A percentile compares a stretch with the other conserved stretches of the same genome.
These are phyloP conservation scores for Diddensiella transvaalensis DNA, from an alignment of 805 yeast genomes.

Conservation along the genomic window DNA sequence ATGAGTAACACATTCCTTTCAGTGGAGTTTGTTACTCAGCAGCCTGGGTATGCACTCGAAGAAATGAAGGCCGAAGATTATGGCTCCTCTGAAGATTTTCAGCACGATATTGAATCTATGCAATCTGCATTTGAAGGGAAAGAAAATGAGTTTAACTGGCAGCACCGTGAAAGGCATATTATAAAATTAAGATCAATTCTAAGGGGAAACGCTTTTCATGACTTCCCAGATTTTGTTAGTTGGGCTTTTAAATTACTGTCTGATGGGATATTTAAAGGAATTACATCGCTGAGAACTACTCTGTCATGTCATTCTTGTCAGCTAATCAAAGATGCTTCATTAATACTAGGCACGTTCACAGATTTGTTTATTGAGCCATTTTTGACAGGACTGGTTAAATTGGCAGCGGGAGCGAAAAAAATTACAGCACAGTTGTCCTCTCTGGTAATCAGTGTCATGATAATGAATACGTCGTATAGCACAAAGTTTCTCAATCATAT, in stretches of 20 bases:
- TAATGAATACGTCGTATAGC: slow-evolving; percentile 53
- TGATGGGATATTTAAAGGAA: slow-evolving; percentile 64
- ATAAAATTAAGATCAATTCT: slow-evolving; percentile 54
- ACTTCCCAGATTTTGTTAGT: slow-evolving; percentile 34
- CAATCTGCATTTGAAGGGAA: slow-evolving; percentile 51
- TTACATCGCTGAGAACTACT: slow-evolving; percentile 77
- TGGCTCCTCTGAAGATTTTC: slow-evolving; percentile 30
- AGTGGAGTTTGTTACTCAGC: slow-evolving; percentile 21
- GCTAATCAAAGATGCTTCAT: slow-evolving; percentile 58
- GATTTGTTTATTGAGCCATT: slow-evolving; percentile 46
- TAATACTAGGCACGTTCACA: slow-evolving; percentile 25
- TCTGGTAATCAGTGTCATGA: slow-evolving; percentile 44
- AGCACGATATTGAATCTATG: slow-evolving; percentile 32
- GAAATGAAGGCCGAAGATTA: slow-evolving; percentile 35
- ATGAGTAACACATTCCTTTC: slow-evolving; percentile 7
- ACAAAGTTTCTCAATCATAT: slow-evolving; percentile 50
- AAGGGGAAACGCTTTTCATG: slow-evolving; percentile 50
- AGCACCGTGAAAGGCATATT: slow-evolving; percentile 59
- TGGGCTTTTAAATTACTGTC: slow-evolving; percentile 42
- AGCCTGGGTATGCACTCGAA: slow-evolving; percentile 40
- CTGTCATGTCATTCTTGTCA: slow-evolving; percentile 73
- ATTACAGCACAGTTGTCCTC: slow-evolving; percentile 53
- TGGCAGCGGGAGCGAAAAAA: slow-evolving; percentile 59
- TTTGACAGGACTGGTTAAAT: slow-evolving; percentile 46
- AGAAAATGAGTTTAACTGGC: slow-evolving; percentile 91